Evolutionary conservation across 129 eudicot species (phyloP).

Genomic region (Chrysanthemum seticuspe): DNA sequence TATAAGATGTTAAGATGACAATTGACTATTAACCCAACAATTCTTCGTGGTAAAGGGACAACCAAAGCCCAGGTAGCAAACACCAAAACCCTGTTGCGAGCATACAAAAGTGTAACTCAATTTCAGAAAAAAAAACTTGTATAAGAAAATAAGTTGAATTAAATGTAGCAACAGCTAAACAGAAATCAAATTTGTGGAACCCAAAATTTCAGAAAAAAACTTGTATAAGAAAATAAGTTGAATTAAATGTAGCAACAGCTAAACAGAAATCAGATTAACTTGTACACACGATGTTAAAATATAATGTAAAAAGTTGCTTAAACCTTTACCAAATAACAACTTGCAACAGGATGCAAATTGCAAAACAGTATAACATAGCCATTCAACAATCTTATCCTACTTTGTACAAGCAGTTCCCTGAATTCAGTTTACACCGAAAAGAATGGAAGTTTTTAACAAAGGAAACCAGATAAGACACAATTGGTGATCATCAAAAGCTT

Average conservation of each 20-base stretch:
- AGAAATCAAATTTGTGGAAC: not conserved
- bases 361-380: slow-evolving; percentile 26
- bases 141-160: not conserved
- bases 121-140: not conserved
- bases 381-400: slow-evolving; percentile 49
- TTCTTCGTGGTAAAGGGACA: not conserved
- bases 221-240: not conserved
- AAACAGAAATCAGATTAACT: not conserved
- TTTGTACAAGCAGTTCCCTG: slow-evolving; percentile 54
- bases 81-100: not conserved
- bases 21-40: too few relatives aligned
- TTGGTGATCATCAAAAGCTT: slow-evolving; percentile 6
- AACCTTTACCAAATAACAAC: slow-evolving; percentile 15
- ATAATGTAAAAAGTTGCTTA: slow-evolving; percentile 13
- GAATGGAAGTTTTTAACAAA: slow-evolving; percentile 38
- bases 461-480: slow-evolving; percentile 14
- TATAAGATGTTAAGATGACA: too few relatives aligned
- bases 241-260: not conserved
- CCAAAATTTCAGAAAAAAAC: not conserved
- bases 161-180: not conserved
- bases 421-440: slow-evolving; percentile 40
- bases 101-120: not conserved
- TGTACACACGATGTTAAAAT: slow-evolving; percentile 22
- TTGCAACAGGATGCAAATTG: slow-evolving; percentile 18
- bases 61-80: not conserved